phyloP scores from a whole-genome alignment of 2,329 filamentous ascomycete species.

The Alternaria panax region DNA sequence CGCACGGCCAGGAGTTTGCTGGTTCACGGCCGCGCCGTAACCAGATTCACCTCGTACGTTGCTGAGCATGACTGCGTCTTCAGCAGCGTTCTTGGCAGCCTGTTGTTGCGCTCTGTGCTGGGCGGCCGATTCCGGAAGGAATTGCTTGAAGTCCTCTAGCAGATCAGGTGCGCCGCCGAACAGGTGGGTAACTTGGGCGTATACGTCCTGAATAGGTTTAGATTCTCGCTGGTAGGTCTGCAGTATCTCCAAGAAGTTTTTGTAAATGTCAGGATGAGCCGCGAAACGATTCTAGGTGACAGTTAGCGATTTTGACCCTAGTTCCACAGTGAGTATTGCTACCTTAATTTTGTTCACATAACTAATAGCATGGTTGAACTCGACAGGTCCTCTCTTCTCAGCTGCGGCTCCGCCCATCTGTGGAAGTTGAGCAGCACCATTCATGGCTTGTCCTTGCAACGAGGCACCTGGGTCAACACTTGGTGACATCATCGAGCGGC shows the following conservation, averaged over 20 bases:
- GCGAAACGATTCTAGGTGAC: conserved; percentile 85
- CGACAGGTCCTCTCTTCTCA: conserved; percentile 91
- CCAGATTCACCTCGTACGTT: conserved; percentile 65
- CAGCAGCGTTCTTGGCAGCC: conserved; percentile 68
- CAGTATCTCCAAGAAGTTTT: conserved; percentile 96
- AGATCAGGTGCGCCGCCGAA: conserved; percentile 95
- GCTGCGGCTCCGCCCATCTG: conserved; percentile 59
- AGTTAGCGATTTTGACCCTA: conserved; percentile 16
- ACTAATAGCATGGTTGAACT: conserved; percentile 99
- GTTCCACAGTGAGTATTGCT: conserved; percentile 38
- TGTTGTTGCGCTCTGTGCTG: conserved; percentile 64
- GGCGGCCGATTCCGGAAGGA: conserved; percentile 87
- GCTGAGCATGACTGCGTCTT: conserved; percentile 72
- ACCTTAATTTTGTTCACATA: conserved; percentile 99
- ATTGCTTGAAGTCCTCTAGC: conserved; percentile 98
- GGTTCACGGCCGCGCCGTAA: conserved; percentile 53
- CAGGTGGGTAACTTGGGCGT: conserved; percentile 91
- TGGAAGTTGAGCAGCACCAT: conserved; percentile 66
- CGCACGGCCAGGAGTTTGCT: conserved; percentile 57
- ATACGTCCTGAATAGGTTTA: conserved; percentile 98
- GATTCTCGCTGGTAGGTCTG: conserved; percentile 98
- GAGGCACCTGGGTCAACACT: conserved; percentile 56
- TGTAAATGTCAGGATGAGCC: conserved; percentile 97
- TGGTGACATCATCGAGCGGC: conserved; percentile 61
- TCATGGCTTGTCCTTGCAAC: conserved; percentile 66